Conservation (phyloP, 208 protist species). For the Leptomonas seymouri region DNA sequence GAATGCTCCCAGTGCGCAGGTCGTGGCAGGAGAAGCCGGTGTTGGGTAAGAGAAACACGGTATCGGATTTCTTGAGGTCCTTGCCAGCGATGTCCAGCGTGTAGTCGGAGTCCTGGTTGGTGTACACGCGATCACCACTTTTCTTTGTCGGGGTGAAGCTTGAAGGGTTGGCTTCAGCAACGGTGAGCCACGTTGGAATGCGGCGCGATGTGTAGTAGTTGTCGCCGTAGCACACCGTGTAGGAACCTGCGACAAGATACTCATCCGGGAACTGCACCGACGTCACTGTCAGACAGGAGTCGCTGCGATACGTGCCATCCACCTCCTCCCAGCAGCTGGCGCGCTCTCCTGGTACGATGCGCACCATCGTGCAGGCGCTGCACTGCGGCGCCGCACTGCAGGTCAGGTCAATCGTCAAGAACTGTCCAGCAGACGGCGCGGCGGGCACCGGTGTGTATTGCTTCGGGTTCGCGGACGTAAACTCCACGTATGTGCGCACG, state of each 20-base stretch:
- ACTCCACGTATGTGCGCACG: constrained; percentile 34
- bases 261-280: constrained; percentile 70
- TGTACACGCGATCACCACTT: constrained; percentile 48
- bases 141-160: constrained; percentile 38
- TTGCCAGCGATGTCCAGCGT: constrained; percentile 65
- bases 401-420: constrained; percentile 58
- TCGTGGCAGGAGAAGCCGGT: constrained; percentile 86
- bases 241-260: constrained; percentile 63
- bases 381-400: constrained; percentile 53
- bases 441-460: constrained; percentile 43
- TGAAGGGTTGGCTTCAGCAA: constrained; percentile 68
- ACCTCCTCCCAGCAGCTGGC: constrained; percentile 74
- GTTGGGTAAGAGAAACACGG: constrained; percentile 73
- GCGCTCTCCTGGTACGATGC: constrained; percentile 61
- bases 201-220: constrained; percentile 45
- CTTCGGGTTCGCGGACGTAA: constrained; percentile 50
- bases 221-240: constrained; percentile 83
- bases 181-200: constrained; percentile 61
- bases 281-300: constrained; percentile 57
- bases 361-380: constrained; percentile 58
- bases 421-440: constrained; percentile 66
- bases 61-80: constrained; percentile 49
- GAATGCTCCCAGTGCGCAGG: constrained; percentile 58
- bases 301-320: constrained; percentile 54
- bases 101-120: constrained; percentile 77